Base-by-base conservation (phyloP, 441 rosid species). In the Adansonia gregorii region DNA sequence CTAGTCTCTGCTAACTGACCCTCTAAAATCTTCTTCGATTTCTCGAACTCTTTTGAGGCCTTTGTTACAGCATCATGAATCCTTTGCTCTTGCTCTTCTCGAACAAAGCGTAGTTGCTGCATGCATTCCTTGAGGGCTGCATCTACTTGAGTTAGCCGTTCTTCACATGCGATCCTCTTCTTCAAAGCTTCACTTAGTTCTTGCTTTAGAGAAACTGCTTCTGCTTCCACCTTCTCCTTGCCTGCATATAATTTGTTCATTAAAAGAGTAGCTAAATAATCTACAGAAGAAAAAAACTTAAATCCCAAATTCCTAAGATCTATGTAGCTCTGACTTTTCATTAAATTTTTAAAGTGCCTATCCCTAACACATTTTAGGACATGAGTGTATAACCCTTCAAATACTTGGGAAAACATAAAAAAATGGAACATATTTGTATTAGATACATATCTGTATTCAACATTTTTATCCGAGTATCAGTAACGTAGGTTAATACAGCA, bases 81-180 rank as follows among this genome's bases (percentile, higher is more conserved):
- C 82, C 91, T 89, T 72, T 35, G 79, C 83, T 91, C 97, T 78
- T 93, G 93, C 80, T 92, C 98, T 48, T 89, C 89, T 54, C 97
- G 85, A 51, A 95, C 93, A 82, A 88, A 93, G 35, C 75, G 78
- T 45, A 92, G 85, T 78, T 93, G 97, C 79, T 82, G 96, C 91
- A 87, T 88, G 80, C 96, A 90, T 87, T 93, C 91, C 88, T 91
- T 90, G 39, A 93, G 88, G 71, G 94, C 94, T 0, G 83, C 87
- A 48, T 92, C 97, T 68, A 88, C 81, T 69, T 90, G 88, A 65
- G 77, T 63, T 43, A 67, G 60, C 83, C 92, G 86, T 78, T 91
- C 90, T 49, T 92, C 91, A 71, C 74, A 83, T 60, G 78, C 83
- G 74, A 60, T 73, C 83, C 80, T 90, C 76, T 87, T 87, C 82